Conservation (phyloP, 1,284 basidiomycete species). For the Rugosomyces carneus region DNA sequence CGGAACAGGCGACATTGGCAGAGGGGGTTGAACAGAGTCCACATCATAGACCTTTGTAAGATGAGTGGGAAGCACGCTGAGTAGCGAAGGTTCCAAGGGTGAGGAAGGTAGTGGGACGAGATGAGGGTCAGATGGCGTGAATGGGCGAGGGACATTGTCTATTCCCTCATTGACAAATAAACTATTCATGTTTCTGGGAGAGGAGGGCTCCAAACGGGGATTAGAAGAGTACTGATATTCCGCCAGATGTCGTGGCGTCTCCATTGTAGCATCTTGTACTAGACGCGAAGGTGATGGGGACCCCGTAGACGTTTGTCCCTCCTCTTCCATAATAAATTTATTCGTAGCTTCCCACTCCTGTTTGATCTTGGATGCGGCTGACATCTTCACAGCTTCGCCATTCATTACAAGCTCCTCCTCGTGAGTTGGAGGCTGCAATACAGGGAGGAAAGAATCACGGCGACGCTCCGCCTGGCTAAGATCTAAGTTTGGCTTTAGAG, state of each 20-base stretch:
- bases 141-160: background rate
- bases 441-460: conserved; percentile 33
- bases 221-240: background rate
- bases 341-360: conserved; percentile 42
- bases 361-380: conserved; percentile 44
- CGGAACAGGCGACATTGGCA: conserved; percentile 12
- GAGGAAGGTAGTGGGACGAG: conserved; percentile 15
- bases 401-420: conserved; percentile 11
- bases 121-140: conserved; percentile 3
- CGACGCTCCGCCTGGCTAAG: conserved; percentile 43
- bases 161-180: background rate
- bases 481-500: conserved; percentile 33
- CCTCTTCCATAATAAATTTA: conserved; percentile 19
- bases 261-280: background rate
- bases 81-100: conserved; percentile 12
- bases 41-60: conserved; percentile 31
- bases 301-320: conserved; percentile 21
- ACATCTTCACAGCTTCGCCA: conserved; percentile 16
- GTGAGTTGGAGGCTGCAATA: conserved; percentile 21
- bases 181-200: background rate
- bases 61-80: conserved; percentile 20
- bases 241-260: background rate
- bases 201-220: background rate
- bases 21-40: conserved; percentile 30
- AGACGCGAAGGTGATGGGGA: background rate